Base-by-base conservation (phyloP, 1,284 basidiomycete species). In the Puccinia polysora region DNA sequence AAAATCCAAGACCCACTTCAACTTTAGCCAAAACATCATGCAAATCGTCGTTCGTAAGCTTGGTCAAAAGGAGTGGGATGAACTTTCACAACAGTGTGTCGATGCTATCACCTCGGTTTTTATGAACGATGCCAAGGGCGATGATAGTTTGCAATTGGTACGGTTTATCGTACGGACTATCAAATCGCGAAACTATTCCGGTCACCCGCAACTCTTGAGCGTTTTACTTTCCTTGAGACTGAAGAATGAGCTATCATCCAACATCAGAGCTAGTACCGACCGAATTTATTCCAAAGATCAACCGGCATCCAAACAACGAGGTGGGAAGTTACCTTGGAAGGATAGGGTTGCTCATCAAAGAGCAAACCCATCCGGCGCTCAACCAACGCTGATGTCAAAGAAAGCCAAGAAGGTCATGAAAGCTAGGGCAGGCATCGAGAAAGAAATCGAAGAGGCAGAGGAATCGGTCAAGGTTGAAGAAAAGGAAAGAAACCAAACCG, bases 381-480 rank as follows among this genome's bases (percentile, higher is more conserved):
- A 85, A 85, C 75, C 82, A 84, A 79, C 86, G 84, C n/a, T 85
- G 89, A 81, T 93, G 75, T 94, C 90, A 81, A 95, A 96, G 83
- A 94, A 90, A 81, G 85, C 87, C 67, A 86, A 85, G 80, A 90
- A 88, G 81, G 85, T 82, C 74, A 81, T 86, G 76, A 92, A 89
- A 82, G 90, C 93, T 81, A 84, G 86, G 77, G 87, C 88, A 80
- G 91, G 87, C 80, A 90, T 94, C 65, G 85, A 89, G 77, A 88
- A 87, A 78, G 92, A 97, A 81, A 86, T 96, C 83, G 87, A 86
- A 58, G 94, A 95, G n/a, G 97, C 96, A 2, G 91, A 91, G 77
- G 94, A 92, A 20, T 90, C 92, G 77, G 88, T 98, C 36, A 90
- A 97, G 82, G 86, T 87, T 77, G 93, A 98, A 81, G 92, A 97